Evolutionary conservation across 495 filamentous ascomycete genomes (phyloP).

Genomic region (Xylaria cubensis): DNA sequence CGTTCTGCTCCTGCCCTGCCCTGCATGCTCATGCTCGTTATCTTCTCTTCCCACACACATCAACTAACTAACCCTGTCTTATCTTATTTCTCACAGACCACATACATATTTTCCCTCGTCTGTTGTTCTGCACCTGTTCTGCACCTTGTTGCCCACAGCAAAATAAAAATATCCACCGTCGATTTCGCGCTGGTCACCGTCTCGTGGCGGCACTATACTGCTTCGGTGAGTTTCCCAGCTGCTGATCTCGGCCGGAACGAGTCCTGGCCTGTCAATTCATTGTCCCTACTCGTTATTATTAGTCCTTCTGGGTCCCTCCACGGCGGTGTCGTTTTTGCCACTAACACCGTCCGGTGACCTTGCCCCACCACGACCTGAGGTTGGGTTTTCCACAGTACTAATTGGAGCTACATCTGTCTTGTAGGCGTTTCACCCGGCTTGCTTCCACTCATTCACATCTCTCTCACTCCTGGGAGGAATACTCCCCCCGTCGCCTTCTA

Average conservation of each 20-base stretch:
- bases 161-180: constrained; percentile 7
- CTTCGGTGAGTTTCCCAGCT: constrained; percentile 28
- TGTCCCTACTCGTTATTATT: constrained; percentile 23
- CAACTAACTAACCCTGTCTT: constrained; percentile 6
- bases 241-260: constrained; percentile 32
- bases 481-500: constrained; percentile 11
- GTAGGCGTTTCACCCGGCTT: constrained; percentile 4
- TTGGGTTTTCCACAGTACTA: constrained; percentile 35
- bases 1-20: constrained; percentile 8
- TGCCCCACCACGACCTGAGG: constrained; percentile 43
- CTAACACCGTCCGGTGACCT: constrained; percentile 47
- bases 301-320: constrained; percentile 28
- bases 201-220: constrained; percentile 29
- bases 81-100: constrained; percentile 1
- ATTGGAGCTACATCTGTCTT: constrained; percentile 26
- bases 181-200: constrained; percentile 26
- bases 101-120: neutral
- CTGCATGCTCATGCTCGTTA: neutral
- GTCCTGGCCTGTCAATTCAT: constrained; percentile 31
- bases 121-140: neutral
- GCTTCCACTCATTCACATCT: constrained; percentile 9
- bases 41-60: constrained; percentile 8
- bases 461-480: constrained; percentile 25
- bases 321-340: constrained; percentile 43
- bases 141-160: neutral